Conservation (phyloP, 2,329 filamentous ascomycete genomes). For the Diaporthe sp. region DNA sequence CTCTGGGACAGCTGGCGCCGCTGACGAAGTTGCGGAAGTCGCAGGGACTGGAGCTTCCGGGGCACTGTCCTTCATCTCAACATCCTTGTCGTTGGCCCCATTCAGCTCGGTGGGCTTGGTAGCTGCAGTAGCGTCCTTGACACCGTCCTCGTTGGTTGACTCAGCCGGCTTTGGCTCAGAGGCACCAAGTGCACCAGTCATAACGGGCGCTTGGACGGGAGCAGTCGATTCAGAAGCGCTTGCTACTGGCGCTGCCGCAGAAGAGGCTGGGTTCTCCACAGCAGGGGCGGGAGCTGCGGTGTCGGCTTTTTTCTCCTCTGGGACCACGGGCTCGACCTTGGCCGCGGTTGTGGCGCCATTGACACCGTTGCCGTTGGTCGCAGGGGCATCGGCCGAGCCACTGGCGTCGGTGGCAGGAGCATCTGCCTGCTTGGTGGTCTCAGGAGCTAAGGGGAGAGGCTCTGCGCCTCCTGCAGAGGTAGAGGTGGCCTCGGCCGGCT, state of each 20-base stretch:
- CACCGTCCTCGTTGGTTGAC: constrained; percentile 29
- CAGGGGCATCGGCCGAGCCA: constrained; percentile 13
- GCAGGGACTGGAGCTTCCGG: not conserved
- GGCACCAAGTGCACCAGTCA: constrained; percentile 33
- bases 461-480: not conserved
- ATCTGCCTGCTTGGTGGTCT: constrained; percentile 30
- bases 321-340: constrained; percentile 31
- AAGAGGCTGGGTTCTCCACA: constrained; percentile 18
- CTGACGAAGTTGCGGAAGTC: constrained; percentile 8
- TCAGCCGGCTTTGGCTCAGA: constrained; percentile 31
- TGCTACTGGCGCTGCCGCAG: constrained; percentile 11
- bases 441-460: constrained; percentile 29
- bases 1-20: constrained; percentile 4
- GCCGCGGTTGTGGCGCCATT: constrained; percentile 28
- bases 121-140: constrained; percentile 25
- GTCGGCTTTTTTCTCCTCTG: constrained; percentile 34
- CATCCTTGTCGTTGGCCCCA: constrained; percentile 32
- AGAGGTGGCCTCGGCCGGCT: constrained; percentile 26
- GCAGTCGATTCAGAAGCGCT: constrained; percentile 20
- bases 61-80: constrained; percentile 41
- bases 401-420: constrained; percentile 28
- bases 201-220: constrained; percentile 27
- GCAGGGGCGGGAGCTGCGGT: constrained; percentile 22
- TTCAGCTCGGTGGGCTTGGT: constrained; percentile 6
- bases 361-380: constrained; percentile 15